Base-by-base conservation (phyloP, 1,139 yeast genomes). In the Saccharomyces hybrid region DNA sequence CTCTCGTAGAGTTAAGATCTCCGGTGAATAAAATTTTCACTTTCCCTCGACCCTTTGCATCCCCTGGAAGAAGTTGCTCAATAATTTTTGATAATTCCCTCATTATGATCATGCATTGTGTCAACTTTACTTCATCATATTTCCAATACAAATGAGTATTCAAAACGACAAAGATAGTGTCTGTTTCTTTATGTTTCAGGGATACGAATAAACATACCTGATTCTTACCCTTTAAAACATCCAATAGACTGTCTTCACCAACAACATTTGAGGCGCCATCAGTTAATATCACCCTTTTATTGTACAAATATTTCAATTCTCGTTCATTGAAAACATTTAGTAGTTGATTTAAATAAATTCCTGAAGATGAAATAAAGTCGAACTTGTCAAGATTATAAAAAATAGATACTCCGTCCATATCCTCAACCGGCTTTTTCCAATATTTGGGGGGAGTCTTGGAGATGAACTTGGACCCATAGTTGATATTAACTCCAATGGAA, bases 71-170 rank as follows among this genome's bases (percentile, higher is more conserved):
- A 57, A 56, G 71, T 29, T 57, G 66, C 48, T 58, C 62, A 52
- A 69, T 68, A 55, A 66, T 65, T 55, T 60, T 57, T 5, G 61
- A 62, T 50, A 60, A 60, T 53, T 60, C 65, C 54, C 62, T 65
- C 64, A 80, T 70, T 13, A 82, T 67, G 11, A 79, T 67, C 64
- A 78, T 75, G 13, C 80, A 73, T 62, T 82, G 86, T 48, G 80
- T 62, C 13, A 81, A 68, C 60, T 80, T 81, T 25, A 82, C 83
- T 59, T 81, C 83, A 55, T 77, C 76, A 55, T 70, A 77, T 57
- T 78, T 75, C 86, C 86, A 82, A 62, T 82, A 82, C n/a, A 82
- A 68, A 65, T 82, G 86, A 0, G 86, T 81, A 58, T 81, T 82
- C 16, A 82, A 70, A 1, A 80, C 74, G 51, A 78, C 78, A 5